Base-by-base conservation (phyloP, 352 stramenopile genomes). In the Phytopythium cucurbitacearum region DNA sequence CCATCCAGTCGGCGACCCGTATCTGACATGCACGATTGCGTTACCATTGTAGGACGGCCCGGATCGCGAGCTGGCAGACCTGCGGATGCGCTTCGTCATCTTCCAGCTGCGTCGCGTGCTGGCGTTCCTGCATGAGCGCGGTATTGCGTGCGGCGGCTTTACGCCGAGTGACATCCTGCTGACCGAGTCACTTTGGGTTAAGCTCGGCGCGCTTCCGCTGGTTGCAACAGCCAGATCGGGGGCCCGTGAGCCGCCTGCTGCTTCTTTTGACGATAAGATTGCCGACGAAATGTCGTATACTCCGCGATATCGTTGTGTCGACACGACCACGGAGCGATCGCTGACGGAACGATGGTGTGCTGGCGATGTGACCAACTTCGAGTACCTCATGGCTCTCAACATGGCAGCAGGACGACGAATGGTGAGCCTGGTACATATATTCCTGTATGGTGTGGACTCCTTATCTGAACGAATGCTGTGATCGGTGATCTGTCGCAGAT, bases 351-450 rank as follows among this genome's bases (percentile, higher is more conserved):
- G 72, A 33, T 99, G 97, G 97, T 78, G 86, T 48, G 68, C 69
- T 11, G 85, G 94, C 6, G 79, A 92, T 47, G 51, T 98, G 5
- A 91, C 70, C 33, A 98, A 98, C 52, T 94, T 97, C 36, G 93
- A 97, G 46, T 98, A 98, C 58, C 59, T 98, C 10, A 87, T 98
- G 79, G 64, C 72, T 7, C 56, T 98, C 2, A 98, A 98, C 59
- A 68, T 65, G 37, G 93, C 91, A 0, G 91, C 92, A 32, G 94
- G 94, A 9, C 71, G 95, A 40, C 79, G 78, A 12, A 82, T 96
- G 58, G 85, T 85, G 10, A 36, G 5, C 21, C 35, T 43, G 33
- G 11, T 28, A 28, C 21, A 28, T 2, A 28, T 28, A 1, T 28
- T 28, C 21, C 21, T 28, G 21, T 28, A 28, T 28, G 21, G 9